Evolutionary conservation across 306 rosid genomes (phyloP).

Genomic region (Trichosanthes cucumerina): DNA sequence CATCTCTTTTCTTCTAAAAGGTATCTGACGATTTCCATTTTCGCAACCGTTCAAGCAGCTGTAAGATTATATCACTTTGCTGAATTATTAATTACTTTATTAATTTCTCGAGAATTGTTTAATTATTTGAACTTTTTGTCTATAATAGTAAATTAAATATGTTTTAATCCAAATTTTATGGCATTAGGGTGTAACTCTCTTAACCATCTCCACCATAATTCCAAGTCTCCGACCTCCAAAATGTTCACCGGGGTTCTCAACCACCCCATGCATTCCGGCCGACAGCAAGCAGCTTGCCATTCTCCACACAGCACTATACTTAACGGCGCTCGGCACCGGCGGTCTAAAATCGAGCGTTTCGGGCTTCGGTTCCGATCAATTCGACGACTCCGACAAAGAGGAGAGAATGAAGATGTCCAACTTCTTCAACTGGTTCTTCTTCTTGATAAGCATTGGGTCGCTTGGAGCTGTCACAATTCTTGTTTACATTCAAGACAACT

Average conservation of each 20-base stretch:
- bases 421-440: slow-evolving; percentile 86
- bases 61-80: slow-evolving; percentile 28
- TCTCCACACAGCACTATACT: slow-evolving; percentile 56
- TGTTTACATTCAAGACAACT: slow-evolving; percentile 59
- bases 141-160: background rate
- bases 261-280: slow-evolving; percentile 32
- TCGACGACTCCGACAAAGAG: slow-evolving; percentile 39
- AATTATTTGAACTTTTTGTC: background rate
- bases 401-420: slow-evolving; percentile 47
- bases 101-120: background rate
- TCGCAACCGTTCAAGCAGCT: slow-evolving; percentile 67
- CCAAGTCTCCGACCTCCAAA: slow-evolving; percentile 78
- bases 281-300: slow-evolving; percentile 31
- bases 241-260: slow-evolving; percentile 18
- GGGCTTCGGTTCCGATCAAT: slow-evolving; percentile 84
- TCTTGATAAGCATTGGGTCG: slow-evolving; percentile 71
- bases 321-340: slow-evolving; percentile 74
- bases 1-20: slow-evolving; percentile 16
- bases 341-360: slow-evolving; percentile 83
- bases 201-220: slow-evolving; percentile 67
- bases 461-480: slow-evolving; percentile 57
- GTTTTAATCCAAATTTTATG: background rate
- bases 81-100: background rate
- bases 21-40: slow-evolving; percentile 75
- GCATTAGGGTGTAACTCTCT: slow-evolving; percentile 61